Conservation (phyloP, 208 protist species). For the Wallacemonas sp. region DNA sequence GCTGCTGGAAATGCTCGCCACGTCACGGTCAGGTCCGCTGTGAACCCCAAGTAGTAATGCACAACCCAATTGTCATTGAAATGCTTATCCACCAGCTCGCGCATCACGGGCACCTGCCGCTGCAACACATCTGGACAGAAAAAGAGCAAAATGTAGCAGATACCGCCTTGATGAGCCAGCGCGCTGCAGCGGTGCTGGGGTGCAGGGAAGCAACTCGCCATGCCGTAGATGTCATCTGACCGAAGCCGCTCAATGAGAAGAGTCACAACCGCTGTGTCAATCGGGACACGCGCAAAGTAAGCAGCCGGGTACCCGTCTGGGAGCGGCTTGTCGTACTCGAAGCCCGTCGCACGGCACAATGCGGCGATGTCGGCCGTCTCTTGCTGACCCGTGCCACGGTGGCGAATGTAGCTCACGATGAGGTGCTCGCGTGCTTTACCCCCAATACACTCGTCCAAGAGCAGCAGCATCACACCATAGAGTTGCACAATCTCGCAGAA, state of each 20-base stretch:
- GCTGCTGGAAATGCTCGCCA: slow-evolving; percentile 96
- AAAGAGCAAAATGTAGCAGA: slow-evolving; percentile 98
- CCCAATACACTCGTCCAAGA: slow-evolving; percentile 94
- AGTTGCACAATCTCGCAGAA: slow-evolving; percentile 92
- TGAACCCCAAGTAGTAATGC: slow-evolving; percentile 97
- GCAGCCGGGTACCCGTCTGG: slow-evolving; percentile 90
- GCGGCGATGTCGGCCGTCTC: slow-evolving; percentile 96
- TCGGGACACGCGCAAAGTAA: slow-evolving; percentile 88
- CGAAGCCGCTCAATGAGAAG: slow-evolving; percentile 94
- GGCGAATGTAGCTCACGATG: slow-evolving; percentile 97
- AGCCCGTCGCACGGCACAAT: slow-evolving; percentile 93
- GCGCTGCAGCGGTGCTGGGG: slow-evolving; percentile 95
- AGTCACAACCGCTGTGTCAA: slow-evolving; percentile 67
- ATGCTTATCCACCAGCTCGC: slow-evolving; percentile 98
- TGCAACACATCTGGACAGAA: slow-evolving; percentile 95
- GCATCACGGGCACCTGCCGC: slow-evolving; percentile 92
- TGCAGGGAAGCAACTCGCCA: slow-evolving; percentile 87
- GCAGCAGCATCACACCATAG: slow-evolving; percentile 96
- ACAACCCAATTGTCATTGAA: slow-evolving; percentile 99
- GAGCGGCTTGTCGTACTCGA: slow-evolving; percentile 18
- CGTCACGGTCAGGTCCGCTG: slow-evolving; percentile 89
- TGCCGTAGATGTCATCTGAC: slow-evolving; percentile 97
- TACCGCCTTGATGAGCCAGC: slow-evolving; percentile 91
- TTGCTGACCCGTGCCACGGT: slow-evolving; percentile 89
- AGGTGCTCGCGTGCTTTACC: slow-evolving; percentile 95